A percentile compares a stretch with the other conserved stretches of the same genome.
Conservation (phyloP, 495 filamentous ascomycete genomes). For the Thozetella sp. region DNA sequence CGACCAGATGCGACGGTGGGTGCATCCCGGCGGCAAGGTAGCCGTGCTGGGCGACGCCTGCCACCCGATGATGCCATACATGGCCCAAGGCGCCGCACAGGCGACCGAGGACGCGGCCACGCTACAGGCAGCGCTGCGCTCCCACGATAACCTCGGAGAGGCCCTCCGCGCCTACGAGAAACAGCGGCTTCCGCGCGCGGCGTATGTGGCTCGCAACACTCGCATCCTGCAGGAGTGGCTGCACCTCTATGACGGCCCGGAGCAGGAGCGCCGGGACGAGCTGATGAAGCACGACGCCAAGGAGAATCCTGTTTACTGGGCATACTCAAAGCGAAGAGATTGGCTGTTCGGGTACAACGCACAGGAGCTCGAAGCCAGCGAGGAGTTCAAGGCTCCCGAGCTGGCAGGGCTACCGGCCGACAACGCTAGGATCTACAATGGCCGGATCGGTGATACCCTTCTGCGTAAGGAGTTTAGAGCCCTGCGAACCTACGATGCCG, state of each 20-base stretch:
- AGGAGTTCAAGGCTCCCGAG: too few relatives aligned
- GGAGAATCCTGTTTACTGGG: background rate
- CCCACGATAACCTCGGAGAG: slow-evolving; percentile 3
- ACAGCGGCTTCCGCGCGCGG: slow-evolving; percentile 8
- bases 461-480: too few relatives aligned
- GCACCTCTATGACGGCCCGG: slow-evolving; percentile 5
- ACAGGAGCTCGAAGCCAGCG: too few relatives aligned
- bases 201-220: background rate
- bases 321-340: background rate
- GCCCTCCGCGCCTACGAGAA: slow-evolving; percentile 10
- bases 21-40: slow-evolving; percentile 24
- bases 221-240: background rate
- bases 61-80: slow-evolving; percentile 60
- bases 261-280: slow-evolving; percentile 9
- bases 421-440: too few relatives aligned
- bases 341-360: background rate
- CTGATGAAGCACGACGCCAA: background rate
- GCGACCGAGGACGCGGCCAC: slow-evolving; percentile 41
- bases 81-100: slow-evolving; percentile 49
- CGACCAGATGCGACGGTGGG: background rate
- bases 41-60: slow-evolving; percentile 51
- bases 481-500: too few relatives aligned
- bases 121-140: slow-evolving; percentile 25
- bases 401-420: too few relatives aligned
- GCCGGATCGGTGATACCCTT: too few relatives aligned